These are phyloP conservation scores for Clonostachys solani DNA, from an alignment of 2,329 filamentous ascomycete genomes.

Conservation along the genomic window DNA sequence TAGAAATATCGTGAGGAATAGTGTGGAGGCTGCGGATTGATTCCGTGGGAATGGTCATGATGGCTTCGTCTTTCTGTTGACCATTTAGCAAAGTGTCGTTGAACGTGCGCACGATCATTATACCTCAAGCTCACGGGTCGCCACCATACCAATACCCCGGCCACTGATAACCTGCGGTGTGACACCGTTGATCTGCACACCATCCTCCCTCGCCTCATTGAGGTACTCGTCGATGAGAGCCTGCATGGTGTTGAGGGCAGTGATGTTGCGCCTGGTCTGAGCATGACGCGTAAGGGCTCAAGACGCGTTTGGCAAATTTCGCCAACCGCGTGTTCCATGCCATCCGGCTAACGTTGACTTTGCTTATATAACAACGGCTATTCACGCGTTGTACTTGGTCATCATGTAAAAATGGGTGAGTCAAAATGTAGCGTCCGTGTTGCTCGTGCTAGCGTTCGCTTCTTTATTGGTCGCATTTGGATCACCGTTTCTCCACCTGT, in stretches of 20 bases:
- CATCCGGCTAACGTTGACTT: no score
- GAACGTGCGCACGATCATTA: neutral
- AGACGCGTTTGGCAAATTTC: no score
- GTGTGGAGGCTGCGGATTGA: conserved; percentile 62
- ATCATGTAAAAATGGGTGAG: no score
- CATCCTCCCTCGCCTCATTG: neutral
- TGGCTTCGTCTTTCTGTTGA: conserved; percentile 38
- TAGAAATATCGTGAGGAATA: conserved; percentile 48
- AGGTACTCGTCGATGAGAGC: neutral
- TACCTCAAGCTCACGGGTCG: conserved; percentile 59
- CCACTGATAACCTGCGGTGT: conserved; percentile 60
- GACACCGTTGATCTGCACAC: conserved; percentile 52
- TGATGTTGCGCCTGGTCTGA: no score
- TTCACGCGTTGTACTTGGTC: no score
- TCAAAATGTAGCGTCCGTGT: no score
- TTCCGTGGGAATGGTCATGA: conserved; percentile 62
- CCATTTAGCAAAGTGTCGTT: neutral
- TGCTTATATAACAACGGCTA: no score
- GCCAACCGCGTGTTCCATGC: no score
- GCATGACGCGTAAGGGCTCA: no score
- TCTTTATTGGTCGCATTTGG: neutral
- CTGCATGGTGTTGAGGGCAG: no score
- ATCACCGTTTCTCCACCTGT: no score
- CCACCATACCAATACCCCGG: conserved; percentile 69
- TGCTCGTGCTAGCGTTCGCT: no score